These are phyloP conservation scores for Auxenochlorella protothecoides DNA, from an alignment of 139 green algal species.

Conservation along the genomic window DNA sequence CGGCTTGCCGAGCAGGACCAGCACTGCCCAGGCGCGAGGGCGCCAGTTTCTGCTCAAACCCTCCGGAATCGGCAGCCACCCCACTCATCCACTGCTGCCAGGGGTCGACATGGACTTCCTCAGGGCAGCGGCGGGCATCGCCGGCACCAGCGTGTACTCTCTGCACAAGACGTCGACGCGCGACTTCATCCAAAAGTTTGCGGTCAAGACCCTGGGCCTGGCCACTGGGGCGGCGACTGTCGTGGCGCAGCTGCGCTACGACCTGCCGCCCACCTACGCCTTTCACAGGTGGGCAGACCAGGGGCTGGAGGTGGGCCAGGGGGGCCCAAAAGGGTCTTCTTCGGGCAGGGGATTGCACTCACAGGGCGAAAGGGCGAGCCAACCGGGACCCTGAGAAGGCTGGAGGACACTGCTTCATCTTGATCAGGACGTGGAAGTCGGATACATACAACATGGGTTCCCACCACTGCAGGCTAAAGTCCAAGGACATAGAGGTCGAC, in stretches of 20 bases:
- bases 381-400: too few species aligned
- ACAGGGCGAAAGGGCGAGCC: too few species aligned
- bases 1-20: too few species aligned
- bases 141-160: slow-evolving; percentile 63
- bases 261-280: slow-evolving; percentile 72
- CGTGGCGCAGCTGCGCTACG: slow-evolving; percentile 80
- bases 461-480: slow-evolving; percentile 41
- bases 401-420: too few species aligned
- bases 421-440: too few species aligned
- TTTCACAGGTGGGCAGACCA: slow-evolving; percentile 62
- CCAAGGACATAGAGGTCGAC: slow-evolving; percentile 74
- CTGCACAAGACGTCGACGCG: slow-evolving; percentile 86
- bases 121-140: slow-evolving; percentile 44
- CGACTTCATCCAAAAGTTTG: slow-evolving; percentile 51
- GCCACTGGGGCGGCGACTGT: slow-evolving; percentile 47
- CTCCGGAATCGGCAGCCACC: too few species aligned
- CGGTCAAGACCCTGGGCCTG: slow-evolving; percentile 37
- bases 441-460: background rate
- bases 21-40: too few species aligned
- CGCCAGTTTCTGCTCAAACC: too few species aligned
- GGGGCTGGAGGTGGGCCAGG: too few species aligned
- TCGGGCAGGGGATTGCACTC: too few species aligned
- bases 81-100: background rate
- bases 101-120: slow-evolving; percentile 86
- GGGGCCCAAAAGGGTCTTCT: background rate